A percentile compares a stretch with the other conserved stretches of the same genome.
phyloP scores from a whole-genome alignment of 495 filamentous ascomycete genomes.

The Lichenothelia convexa region DNA sequence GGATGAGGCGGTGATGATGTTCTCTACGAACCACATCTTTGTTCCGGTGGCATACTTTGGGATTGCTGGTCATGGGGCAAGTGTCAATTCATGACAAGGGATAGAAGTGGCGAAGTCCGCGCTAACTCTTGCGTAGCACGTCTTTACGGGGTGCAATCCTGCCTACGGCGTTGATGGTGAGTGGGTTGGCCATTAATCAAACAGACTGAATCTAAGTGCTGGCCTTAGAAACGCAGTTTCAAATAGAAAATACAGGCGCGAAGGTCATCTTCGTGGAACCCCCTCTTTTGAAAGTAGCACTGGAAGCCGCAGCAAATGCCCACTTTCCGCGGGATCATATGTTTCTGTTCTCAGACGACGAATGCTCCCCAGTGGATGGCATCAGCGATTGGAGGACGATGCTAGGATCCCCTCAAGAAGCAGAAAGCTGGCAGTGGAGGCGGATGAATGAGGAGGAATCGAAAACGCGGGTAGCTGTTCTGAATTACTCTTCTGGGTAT shows the following conservation, averaged over 20 bases:
- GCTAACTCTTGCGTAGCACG: too few relatives aligned
- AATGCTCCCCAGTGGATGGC: conserved; percentile 13
- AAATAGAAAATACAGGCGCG: conserved; percentile 23
- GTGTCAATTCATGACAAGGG: too few relatives aligned
- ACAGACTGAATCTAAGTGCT: not conserved
- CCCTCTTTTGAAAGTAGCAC: conserved; percentile 15
- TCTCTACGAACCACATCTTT: conserved; percentile 29
- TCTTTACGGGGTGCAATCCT: conserved; percentile 24
- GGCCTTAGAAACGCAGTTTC: conserved; percentile 13
- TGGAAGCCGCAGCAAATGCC: conserved; percentile 25
- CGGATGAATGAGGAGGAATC: conserved; percentile 19
- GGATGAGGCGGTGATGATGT: conserved; percentile 28
- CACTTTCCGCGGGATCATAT: conserved; percentile 25
- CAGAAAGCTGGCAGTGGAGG: conserved; percentile 29
- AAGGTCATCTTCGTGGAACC: conserved; percentile 23
- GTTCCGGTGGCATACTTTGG: conserved; percentile 29
- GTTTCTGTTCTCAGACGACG: conserved; percentile 32
- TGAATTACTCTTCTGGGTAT: conserved; percentile 30
- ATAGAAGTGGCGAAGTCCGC: too few relatives aligned
- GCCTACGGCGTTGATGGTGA: conserved; percentile 17
- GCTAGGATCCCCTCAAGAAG: conserved; percentile 25
- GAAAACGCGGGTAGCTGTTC: conserved; percentile 21
- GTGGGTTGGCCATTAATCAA: too few relatives aligned
- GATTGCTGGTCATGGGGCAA: conserved; percentile 23
- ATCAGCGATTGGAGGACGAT: conserved; percentile 33